A percentile compares a stretch with the other conserved stretches of the same genome.
These are phyloP conservation scores for Haplographium delicatum DNA, from an alignment of 495 filamentous ascomycete species.

Conservation along the genomic window DNA sequence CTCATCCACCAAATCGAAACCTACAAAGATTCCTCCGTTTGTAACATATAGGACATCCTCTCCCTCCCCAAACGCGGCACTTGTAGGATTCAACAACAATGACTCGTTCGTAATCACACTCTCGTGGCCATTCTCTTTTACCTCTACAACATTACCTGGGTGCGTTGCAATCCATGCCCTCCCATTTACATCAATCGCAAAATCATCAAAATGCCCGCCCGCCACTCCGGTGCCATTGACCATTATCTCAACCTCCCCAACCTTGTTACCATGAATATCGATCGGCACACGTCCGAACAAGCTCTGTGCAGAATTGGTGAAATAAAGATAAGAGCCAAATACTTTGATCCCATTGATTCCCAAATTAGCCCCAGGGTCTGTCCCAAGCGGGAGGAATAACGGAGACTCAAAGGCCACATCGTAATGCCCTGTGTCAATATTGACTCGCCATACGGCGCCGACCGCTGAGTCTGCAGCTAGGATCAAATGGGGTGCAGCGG, in stretches of 20 bases:
- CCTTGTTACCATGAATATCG: conserved; percentile 24
- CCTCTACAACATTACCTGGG: conserved; percentile 24
- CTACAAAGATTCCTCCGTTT: conserved; percentile 13
- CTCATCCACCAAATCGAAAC: conserved; percentile 19
- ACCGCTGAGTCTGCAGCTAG: conserved; percentile 33
- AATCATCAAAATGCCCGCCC: conserved; percentile 32
- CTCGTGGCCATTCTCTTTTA: conserved; percentile 22
- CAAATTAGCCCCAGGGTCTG: conserved; percentile 20
- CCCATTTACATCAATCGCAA: conserved; percentile 27
- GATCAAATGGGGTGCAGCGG: conserved; percentile 7
- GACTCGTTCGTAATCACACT: conserved; percentile 27
- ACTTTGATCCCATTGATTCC: conserved; percentile 41
- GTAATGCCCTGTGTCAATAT: conserved; percentile 22
- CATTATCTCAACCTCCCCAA: conserved; percentile 8
- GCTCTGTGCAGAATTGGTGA: conserved; percentile 36
- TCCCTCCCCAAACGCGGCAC: conserved; percentile 28
- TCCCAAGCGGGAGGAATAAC: neutral
- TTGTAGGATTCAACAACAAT: conserved; percentile 25
- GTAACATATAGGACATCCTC: conserved; percentile 22
- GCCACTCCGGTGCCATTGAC: conserved; percentile 20
- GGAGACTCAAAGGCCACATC: conserved; percentile 19
- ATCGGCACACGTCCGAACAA: conserved; percentile 31
- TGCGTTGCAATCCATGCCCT: conserved; percentile 29
- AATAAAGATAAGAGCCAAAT: conserved; percentile 30
- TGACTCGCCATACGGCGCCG: conserved; percentile 31